phyloP scores from a whole-genome alignment of 2,329 filamentous ascomycete species.

The Colletotrichum spaethianum region DNA sequence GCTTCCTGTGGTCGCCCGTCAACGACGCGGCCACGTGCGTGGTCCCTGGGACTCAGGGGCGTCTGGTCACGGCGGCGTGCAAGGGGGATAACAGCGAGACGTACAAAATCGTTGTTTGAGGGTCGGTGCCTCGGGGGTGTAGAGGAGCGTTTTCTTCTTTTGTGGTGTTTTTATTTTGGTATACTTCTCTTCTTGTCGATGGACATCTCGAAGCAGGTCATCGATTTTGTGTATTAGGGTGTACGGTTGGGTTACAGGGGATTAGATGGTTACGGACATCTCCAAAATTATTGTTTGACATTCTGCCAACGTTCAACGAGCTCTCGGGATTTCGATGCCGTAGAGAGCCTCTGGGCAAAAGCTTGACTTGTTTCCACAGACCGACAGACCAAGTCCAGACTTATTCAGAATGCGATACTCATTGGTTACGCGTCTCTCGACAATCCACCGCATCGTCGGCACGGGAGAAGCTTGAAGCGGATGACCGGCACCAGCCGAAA shows the following conservation, averaged over 20 bases:
- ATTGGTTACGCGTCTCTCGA: conserved; percentile 16
- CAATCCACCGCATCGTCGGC: not conserved
- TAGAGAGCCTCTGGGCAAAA: conserved; percentile 26
- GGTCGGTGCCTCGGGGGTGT: not conserved
- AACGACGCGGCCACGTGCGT: conserved; percentile 62
- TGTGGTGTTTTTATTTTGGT: not conserved
- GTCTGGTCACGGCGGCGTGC: conserved; percentile 51
- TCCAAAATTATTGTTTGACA: not conserved
- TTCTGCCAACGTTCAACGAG: not conserved
- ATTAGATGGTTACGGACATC: not conserved
- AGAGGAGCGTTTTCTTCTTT: not conserved
- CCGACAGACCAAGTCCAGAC: not conserved
- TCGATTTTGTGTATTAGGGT: not conserved
- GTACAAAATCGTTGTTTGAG: conserved; percentile 46
- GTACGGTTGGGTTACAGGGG: not conserved
- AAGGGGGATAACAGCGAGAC: conserved; percentile 45
- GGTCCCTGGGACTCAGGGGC: conserved; percentile 52
- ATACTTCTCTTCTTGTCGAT: not conserved
- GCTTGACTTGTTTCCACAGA: conserved; percentile 24
- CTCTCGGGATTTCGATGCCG: not conserved
- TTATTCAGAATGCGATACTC: not conserved
- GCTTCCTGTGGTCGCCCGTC: conserved; percentile 60
- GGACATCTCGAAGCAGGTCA: not conserved
- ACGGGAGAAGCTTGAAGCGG: conserved; percentile 27
- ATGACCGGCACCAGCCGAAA: conserved; percentile 32